Percentiles rank a stretch among this genome's conserved stretches.
Conservation (phyloP, 2,329 filamentous ascomycete genomes). For the Talaromyces sp. region DNA sequence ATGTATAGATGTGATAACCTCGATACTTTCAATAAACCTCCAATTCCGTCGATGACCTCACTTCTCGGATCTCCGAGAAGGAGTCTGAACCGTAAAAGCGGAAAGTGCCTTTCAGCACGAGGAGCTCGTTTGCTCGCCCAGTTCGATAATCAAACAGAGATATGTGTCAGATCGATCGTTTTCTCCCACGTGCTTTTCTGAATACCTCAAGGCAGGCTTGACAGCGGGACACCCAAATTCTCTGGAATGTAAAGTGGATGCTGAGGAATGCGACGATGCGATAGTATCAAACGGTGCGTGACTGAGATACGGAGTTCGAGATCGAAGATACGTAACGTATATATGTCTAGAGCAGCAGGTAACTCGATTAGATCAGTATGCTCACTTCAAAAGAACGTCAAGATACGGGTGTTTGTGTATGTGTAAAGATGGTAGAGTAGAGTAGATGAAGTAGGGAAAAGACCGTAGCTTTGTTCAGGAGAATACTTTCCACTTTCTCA, state of each 20-base stretch:
- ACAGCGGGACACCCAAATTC: not conserved
- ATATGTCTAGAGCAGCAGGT: not conserved
- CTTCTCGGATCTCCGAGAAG: constrained; percentile 35
- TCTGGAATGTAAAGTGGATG: constrained; percentile 3
- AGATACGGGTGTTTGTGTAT: not conserved
- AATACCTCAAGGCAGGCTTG: constrained; percentile 1
- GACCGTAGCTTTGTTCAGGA: constrained; percentile 16
- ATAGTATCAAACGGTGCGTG: not conserved
- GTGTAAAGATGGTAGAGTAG: not conserved
- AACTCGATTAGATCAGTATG: constrained; percentile 9
- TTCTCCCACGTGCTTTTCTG: constrained; percentile 7
- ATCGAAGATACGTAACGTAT: not conserved
- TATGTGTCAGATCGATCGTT: not conserved
- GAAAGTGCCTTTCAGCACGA: constrained; percentile 20
- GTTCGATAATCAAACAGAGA: not conserved
- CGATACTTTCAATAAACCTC: constrained; percentile 26
- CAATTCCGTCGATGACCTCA: constrained; percentile 26
- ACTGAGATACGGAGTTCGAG: not conserved
- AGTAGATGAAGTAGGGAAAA: constrained; percentile 7
- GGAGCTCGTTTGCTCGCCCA: constrained; percentile 25
- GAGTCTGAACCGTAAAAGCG: constrained; percentile 15
- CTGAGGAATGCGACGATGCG: constrained; percentile 7
- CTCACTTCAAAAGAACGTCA: not conserved
- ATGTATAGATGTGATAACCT: constrained; percentile 27
- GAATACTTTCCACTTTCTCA: constrained; percentile 9